Conservation (phyloP, 345 rosid genomes). For the Raphanus sativus region DNA sequence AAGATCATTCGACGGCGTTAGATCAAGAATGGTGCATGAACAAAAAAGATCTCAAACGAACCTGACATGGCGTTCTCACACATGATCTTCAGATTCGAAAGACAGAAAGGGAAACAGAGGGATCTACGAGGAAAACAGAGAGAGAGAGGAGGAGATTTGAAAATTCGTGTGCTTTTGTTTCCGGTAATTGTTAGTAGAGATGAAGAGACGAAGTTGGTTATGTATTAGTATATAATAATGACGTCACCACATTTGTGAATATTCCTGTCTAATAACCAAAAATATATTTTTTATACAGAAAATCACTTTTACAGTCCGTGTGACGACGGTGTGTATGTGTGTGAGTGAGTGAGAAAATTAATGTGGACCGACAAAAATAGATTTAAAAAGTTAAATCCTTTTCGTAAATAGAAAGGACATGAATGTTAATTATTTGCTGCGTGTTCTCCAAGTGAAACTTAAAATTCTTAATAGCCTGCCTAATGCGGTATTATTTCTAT, state of each 20-base stretch:
- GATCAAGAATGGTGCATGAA: slow-evolving; percentile 28
- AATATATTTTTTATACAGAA: no score
- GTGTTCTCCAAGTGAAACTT: slow-evolving; percentile 9
- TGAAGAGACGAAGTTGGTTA: slow-evolving; percentile 37
- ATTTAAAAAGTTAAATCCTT: background rate
- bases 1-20: background rate
- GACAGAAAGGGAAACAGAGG: slow-evolving; percentile 21
- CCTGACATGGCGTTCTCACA: slow-evolving; percentile 47
- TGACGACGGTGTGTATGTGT: slow-evolving; percentile 10
- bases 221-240: slow-evolving; percentile 24
- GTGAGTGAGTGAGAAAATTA: background rate
- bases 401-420: background rate
- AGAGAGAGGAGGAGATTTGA: background rate
- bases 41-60: slow-evolving; percentile 16
- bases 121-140: slow-evolving; percentile 22
- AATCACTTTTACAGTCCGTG: background rate
- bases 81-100: slow-evolving; percentile 40
- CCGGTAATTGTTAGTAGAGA: slow-evolving; percentile 22
- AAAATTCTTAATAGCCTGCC: background rate
- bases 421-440: background rate
- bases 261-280: background rate
- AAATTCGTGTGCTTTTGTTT: background rate
- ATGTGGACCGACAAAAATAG: background rate
- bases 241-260: slow-evolving; percentile 18
- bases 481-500: background rate